Base-by-base conservation (phyloP, 2,329 filamentous ascomycete species). In the Neocatenulostroma microsporum region DNA sequence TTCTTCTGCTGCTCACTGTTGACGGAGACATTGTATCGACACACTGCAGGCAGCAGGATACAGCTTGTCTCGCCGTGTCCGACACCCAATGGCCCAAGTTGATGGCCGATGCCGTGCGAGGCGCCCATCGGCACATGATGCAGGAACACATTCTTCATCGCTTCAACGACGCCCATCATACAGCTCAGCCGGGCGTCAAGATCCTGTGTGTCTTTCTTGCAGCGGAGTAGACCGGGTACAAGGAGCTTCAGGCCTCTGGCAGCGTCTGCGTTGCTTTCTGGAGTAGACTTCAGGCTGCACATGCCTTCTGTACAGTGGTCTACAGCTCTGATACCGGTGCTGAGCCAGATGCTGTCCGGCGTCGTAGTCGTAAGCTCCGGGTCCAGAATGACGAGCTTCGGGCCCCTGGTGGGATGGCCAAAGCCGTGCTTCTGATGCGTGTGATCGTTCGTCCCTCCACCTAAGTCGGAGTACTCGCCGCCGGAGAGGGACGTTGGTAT, bases 61-160 rank as follows among this genome's bases (percentile, higher is more conserved):
- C 68, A 79, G 45, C 68, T 73, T 12, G 74, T 78, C 53, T 76
- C 72, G 13, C 75, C 75, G 47, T 80, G 74, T 0, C 70, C 68
- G 3, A 79, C 74, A 0, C 74, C 74, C 1, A 74, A 54, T 0
- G 73, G 72, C 7, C 56, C 60, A 37, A 72, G 49, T 39, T 67
- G 63, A 44, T 67, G 63, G 5, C 63, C 63, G 32, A 67, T 66
- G 3, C 53, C 63, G 42, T 68, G 64, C 19, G 55, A 60, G 1
- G 47, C 62, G 5, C 63, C 58, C 26, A 37, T 37, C 12, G 34
- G 15, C 7, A 37, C 20, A 14, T 27, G 26, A 37, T 61, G 51
- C 1, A 34, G 65, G 42, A 63, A 60, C 0, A 57, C 62, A 26
- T 39, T 43, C 34, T 28, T 38, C 42, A 72, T 38, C 7, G 23